Conservation (phyloP, 352 stramenopile genomes). For the Halophytophthora batemanensis region DNA sequence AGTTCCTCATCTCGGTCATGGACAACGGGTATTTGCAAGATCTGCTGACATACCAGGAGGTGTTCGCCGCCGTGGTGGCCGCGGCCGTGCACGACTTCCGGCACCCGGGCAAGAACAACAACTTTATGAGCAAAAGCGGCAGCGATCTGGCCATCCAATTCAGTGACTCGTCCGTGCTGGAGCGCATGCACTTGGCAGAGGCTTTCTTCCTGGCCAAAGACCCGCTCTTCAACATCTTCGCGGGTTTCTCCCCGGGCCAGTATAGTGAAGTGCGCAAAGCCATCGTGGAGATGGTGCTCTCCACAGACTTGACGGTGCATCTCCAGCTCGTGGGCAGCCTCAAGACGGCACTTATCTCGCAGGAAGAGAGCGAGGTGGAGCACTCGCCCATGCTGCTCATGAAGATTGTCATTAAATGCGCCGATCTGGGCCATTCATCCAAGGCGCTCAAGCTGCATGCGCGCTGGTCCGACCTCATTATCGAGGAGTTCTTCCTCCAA, state of each 20-base stretch:
- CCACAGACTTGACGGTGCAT: constrained; percentile 80
- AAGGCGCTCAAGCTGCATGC: constrained; percentile 81
- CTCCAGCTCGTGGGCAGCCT: constrained; percentile 75
- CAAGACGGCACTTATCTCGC: constrained; percentile 78
- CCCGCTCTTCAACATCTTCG: constrained; percentile 75
- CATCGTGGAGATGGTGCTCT: constrained; percentile 86
- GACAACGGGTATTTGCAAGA: constrained; percentile 81
- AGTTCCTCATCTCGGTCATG: constrained; percentile 79
- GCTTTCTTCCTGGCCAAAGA: constrained; percentile 74
- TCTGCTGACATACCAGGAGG: constrained; percentile 75
- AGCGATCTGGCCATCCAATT: constrained; percentile 79
- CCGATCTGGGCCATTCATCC: constrained; percentile 92
- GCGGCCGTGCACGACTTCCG: constrained; percentile 84
- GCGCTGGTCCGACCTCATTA: constrained; percentile 90
- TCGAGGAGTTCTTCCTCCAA: constrained; percentile 95
- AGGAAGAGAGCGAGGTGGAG: constrained; percentile 66
- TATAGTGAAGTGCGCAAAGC: constrained; percentile 73
- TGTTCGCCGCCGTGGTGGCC: constrained; percentile 76
- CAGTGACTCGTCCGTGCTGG: constrained; percentile 78
- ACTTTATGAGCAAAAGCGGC: constrained; percentile 78
- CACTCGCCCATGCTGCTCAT: constrained; percentile 83
- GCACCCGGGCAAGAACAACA: constrained; percentile 84
- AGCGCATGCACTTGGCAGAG: constrained; percentile 84
- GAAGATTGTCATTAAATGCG: constrained; percentile 88
- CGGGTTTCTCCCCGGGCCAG: constrained; percentile 45